phyloP scores from a whole-genome alignment of 345 rosid species.

The Linum trigynum region DNA sequence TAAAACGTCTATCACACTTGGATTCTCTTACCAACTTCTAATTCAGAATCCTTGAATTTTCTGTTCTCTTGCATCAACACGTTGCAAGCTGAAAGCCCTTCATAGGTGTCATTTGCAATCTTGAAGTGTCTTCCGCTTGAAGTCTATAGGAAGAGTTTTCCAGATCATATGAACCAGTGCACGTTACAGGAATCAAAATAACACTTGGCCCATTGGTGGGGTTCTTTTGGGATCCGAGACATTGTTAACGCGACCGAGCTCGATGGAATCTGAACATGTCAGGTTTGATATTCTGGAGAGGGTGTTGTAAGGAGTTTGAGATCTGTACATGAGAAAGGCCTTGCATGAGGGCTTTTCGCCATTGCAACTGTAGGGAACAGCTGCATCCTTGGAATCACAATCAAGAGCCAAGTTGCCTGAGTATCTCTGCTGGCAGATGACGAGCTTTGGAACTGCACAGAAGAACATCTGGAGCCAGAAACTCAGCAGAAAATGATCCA shows the following conservation, averaged over 20 bases:
- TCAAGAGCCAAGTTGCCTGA: not conserved
- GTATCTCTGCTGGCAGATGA: not conserved
- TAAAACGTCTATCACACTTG: no score
- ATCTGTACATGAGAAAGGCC: conserved; percentile 17
- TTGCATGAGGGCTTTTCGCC: conserved; percentile 21
- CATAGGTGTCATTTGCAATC: conserved; percentile 24
- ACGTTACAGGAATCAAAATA: conserved; percentile 28
- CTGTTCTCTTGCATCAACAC: conserved; percentile 22
- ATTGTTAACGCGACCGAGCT: conserved; percentile 24
- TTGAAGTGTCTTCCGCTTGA: conserved; percentile 10
- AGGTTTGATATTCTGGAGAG: conserved; percentile 27
- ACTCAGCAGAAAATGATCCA: not conserved
- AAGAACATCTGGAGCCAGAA: not conserved
- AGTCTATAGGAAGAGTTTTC: conserved; percentile 29
- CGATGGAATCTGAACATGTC: conserved; percentile 27
- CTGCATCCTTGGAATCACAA: not conserved
- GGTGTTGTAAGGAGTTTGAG: conserved; percentile 30
- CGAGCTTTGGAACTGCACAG: not conserved
- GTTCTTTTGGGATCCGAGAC: conserved; percentile 13
- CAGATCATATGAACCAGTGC: conserved; percentile 33
- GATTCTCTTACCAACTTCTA: conserved; percentile 17
- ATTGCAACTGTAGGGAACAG: conserved; percentile 4
- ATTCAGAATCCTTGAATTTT: conserved; percentile 7
- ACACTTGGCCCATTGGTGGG: conserved; percentile 23
- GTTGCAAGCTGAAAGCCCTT: conserved; percentile 31